A percentile compares a stretch with the other conserved stretches of the same genome.
Evolutionary conservation across 257 asterid species (phyloP).

Genomic region (Plantago major): DNA sequence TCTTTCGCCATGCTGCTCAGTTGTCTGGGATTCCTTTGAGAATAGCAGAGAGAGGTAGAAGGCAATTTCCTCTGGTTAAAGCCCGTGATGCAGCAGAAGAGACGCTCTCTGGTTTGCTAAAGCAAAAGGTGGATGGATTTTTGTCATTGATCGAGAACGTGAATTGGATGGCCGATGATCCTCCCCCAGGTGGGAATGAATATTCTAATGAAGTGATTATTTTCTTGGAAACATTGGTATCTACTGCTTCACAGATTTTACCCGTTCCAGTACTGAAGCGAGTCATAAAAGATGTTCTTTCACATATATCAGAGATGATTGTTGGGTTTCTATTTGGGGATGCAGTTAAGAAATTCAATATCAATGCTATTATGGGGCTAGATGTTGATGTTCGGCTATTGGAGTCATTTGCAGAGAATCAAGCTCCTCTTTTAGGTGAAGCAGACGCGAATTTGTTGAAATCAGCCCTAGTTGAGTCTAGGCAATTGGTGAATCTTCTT

Average conservation of each 20-base stretch:
- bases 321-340: slow-evolving; percentile 74
- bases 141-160: slow-evolving; percentile 78
- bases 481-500: slow-evolving; percentile 87
- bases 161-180: slow-evolving; percentile 87
- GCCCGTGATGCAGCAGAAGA: slow-evolving; percentile 92
- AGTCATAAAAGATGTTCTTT: slow-evolving; percentile 77
- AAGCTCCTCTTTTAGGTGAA: slow-evolving; percentile 62
- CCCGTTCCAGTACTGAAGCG: slow-evolving; percentile 83
- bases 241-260: slow-evolving; percentile 86
- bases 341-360: slow-evolving; percentile 67
- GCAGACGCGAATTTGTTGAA: slow-evolving; percentile 61
- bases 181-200: slow-evolving; percentile 79
- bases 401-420: slow-evolving; percentile 95
- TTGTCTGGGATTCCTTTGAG: slow-evolving; percentile 91
- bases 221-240: slow-evolving; percentile 78
- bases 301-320: slow-evolving; percentile 88
- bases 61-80: slow-evolving; percentile 70
- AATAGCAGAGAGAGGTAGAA: slow-evolving; percentile 82
- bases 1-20: slow-evolving; percentile 96
- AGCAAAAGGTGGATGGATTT: slow-evolving; percentile 95
- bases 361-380: slow-evolving; percentile 73
- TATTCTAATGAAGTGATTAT: slow-evolving; percentile 85
- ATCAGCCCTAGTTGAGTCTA: slow-evolving; percentile 71
- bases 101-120: slow-evolving; percentile 72
- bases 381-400: slow-evolving; percentile 68